Percentiles rank a stretch among this genome's conserved stretches.
Conservation (phyloP, 139 green algal species). For the Tetradesmus obliquus region DNA sequence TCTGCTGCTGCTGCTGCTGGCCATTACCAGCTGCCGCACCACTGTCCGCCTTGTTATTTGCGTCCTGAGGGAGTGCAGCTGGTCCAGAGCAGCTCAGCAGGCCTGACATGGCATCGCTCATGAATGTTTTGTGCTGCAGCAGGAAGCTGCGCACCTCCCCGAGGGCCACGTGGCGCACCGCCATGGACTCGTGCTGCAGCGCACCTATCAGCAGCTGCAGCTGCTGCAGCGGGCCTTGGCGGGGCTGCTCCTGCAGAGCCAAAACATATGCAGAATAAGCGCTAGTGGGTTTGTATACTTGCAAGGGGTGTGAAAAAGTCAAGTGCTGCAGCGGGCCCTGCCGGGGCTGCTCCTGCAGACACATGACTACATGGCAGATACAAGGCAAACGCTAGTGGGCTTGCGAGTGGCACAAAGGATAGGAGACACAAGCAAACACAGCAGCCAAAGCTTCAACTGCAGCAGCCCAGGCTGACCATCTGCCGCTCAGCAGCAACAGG, state of each 20-base stretch:
- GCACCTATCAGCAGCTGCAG: conserved; percentile 64
- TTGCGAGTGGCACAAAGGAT: background rate
- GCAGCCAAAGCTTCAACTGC: no score
- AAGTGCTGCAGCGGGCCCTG: conserved; percentile 30
- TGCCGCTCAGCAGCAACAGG: no score
- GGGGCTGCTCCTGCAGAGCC: conserved; percentile 50
- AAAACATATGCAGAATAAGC: background rate
- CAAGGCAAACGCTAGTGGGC: background rate
- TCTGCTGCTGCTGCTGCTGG: background rate
- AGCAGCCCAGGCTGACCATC: no score
- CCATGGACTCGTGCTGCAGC: conserved; percentile 65
- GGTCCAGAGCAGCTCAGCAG: conserved; percentile 17
- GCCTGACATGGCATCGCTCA: conserved; percentile 51
- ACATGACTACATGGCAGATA: no score
- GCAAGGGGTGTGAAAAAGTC: no score
- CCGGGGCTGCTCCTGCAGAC: conserved; percentile 49
- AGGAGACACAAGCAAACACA: no score
- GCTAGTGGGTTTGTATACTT: background rate
- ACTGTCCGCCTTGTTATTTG: background rate
- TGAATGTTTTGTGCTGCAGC: conserved; percentile 53
- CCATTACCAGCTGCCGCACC: background rate
- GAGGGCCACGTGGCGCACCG: conserved; percentile 59
- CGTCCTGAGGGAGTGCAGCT: background rate
- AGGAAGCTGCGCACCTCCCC: conserved; percentile 71
- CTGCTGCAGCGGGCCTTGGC: conserved; percentile 30